Evolutionary conservation across 2,329 filamentous ascomycete genomes (phyloP).

Genomic region (Sarocladiaceae sp.): DNA sequence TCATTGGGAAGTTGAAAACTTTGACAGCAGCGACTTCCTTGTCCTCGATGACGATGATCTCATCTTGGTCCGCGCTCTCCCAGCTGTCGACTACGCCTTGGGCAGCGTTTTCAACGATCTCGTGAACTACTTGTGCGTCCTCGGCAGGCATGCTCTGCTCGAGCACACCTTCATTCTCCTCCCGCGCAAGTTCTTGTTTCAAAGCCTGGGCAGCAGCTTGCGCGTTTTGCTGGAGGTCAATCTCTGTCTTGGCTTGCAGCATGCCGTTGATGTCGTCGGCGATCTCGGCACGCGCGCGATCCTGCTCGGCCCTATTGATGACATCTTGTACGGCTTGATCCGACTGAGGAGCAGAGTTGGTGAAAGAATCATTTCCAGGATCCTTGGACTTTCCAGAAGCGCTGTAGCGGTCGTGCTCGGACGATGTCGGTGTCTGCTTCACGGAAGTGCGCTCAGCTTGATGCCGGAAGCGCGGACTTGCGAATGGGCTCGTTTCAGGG

Average conservation of each 20-base stretch:
- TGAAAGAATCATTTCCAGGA: conserved; percentile 65
- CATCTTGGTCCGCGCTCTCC: conserved; percentile 78
- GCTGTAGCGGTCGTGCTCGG: conserved; percentile 23
- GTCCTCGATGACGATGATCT: conserved; percentile 59
- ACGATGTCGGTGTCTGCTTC: conserved; percentile 22
- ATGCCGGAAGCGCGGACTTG: conserved; percentile 37
- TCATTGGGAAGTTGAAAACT: conserved; percentile 95
- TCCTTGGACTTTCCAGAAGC: conserved; percentile 55
- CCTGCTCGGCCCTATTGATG: conserved; percentile 48
- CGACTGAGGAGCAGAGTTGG: conserved; percentile 51
- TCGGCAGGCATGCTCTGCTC: conserved; percentile 36
- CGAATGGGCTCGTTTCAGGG: conserved; percentile 36
- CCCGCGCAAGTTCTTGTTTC: conserved; percentile 48
- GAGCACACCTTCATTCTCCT: conserved; percentile 45
- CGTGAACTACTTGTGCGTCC: conserved; percentile 39
- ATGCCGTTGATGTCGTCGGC: conserved; percentile 41
- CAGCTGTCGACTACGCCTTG: conserved; percentile 70
- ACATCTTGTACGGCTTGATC: conserved; percentile 57
- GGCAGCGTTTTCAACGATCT: conserved; percentile 46
- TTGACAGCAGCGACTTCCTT: conserved; percentile 60
- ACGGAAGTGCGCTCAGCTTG: conserved; percentile 24
- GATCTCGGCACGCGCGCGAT: conserved; percentile 42
- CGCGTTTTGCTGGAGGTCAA: conserved; percentile 45
- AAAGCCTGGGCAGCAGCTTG: conserved; percentile 40
- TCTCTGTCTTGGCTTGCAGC: conserved; percentile 44